phyloP scores from a whole-genome alignment of 345 rosid genomes.

The Citropsis articulata region DNA sequence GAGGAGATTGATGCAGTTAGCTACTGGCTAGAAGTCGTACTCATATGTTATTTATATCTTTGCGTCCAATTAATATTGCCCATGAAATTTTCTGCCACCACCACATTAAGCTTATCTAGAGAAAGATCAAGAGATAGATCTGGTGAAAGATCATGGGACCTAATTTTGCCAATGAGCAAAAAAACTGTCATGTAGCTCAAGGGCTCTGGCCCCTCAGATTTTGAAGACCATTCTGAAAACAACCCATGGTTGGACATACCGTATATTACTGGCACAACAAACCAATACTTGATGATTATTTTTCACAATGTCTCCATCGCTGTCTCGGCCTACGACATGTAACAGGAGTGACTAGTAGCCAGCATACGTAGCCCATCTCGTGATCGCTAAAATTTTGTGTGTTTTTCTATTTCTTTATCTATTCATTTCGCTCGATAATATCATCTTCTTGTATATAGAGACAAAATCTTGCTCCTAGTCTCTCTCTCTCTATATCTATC shows the following conservation, averaged over 20 bases:
- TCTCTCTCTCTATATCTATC: background rate
- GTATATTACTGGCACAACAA: conserved; percentile 5
- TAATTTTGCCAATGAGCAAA: conserved; percentile 10
- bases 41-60: background rate
- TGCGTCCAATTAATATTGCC: conserved; percentile 9
- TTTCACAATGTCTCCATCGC: conserved; percentile 27
- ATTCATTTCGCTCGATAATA: conserved; percentile 2
- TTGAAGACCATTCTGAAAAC: conserved; percentile 32
- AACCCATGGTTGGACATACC: conserved; percentile 31
- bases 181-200: conserved; percentile 15
- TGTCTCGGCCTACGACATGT: conserved; percentile 21
- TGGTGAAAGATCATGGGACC: conserved; percentile 18
- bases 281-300: conserved; percentile 9
- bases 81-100: conserved; percentile 20
- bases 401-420: background rate
- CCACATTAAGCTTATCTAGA: conserved; percentile 7
- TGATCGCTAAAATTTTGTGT: conserved; percentile 24
- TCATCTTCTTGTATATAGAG: background rate
- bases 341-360: conserved; percentile 31
- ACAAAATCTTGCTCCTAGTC: conserved; percentile 4
- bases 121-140: conserved; percentile 17
- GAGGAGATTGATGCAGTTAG: too few species aligned
- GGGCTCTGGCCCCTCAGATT: conserved; percentile 29
- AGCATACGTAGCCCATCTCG: conserved; percentile 42
- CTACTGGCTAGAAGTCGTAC: background rate